A percentile compares a stretch with the other conserved stretches of the same genome.
These are phyloP conservation scores for Tylopilus rubrobrunneus DNA, from an alignment of 768 basidiomycete species.

Conservation along the genomic window DNA sequence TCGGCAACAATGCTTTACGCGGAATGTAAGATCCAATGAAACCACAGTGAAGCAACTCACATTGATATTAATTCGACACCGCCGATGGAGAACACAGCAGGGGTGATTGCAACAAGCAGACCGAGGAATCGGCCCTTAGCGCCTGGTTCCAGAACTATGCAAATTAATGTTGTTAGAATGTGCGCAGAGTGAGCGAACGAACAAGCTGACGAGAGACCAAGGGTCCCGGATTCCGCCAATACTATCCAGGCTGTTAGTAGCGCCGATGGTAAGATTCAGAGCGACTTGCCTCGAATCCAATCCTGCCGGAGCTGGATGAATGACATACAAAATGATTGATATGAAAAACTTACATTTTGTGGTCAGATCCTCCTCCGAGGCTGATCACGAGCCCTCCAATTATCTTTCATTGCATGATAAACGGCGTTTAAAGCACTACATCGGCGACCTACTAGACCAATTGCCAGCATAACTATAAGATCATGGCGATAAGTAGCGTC, in stretches of 20 bases:
- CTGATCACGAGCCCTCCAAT: constrained; percentile 47
- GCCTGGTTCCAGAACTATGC: constrained; percentile 18
- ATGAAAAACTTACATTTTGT: constrained; percentile 33
- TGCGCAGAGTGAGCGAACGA: background rate
- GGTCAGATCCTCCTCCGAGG: constrained; percentile 56
- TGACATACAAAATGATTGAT: constrained; percentile 21
- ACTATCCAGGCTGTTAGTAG: constrained; percentile 8
- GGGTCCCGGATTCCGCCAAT: constrained; percentile 23
- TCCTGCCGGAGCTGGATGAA: constrained; percentile 8
- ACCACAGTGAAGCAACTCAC: constrained; percentile 33
- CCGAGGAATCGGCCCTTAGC: constrained; percentile 20
- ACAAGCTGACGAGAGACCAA: constrained; percentile 19
- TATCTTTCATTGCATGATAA: constrained; percentile 20
- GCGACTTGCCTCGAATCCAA: constrained; percentile 15
- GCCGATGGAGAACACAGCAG: constrained; percentile 66
- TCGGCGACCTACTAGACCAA: constrained; percentile 25
- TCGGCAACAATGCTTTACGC: constrained; percentile 64
- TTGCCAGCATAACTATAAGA: constrained; percentile 34
- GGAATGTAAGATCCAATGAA: constrained; percentile 4
- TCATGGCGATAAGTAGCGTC: background rate
- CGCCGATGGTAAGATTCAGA: background rate
- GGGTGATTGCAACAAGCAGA: constrained; percentile 18
- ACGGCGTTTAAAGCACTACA: background rate
- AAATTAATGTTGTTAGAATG: background rate
- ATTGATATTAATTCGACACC: constrained; percentile 74